These are phyloP conservation scores for Smittium culicis DNA, from an alignment of 371 early-diverging fungal genomes.

Conservation along the genomic window DNA sequence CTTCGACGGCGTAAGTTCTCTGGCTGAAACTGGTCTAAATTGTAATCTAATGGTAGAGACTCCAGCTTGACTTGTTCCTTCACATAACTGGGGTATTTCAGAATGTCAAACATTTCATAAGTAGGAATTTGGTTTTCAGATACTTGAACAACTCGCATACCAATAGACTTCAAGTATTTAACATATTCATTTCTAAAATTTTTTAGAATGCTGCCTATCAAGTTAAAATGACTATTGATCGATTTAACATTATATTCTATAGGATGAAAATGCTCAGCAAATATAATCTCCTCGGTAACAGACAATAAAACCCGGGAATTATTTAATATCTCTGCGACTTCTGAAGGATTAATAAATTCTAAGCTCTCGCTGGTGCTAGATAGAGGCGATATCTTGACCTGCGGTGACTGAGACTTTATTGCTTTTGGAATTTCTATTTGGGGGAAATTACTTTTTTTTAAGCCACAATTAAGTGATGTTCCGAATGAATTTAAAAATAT, in stretches of 20 bases:
- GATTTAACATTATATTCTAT: not conserved
- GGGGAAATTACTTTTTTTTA: too few species aligned
- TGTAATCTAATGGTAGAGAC: not conserved
- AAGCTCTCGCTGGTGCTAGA: too few species aligned
- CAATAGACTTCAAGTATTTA: constrained; percentile 3
- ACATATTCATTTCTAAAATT: constrained; percentile 7
- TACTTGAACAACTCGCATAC: constrained; percentile 4
- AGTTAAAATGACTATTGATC: constrained; percentile 5
- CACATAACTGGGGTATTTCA: not conserved
- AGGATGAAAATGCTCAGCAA: constrained; percentile 5
- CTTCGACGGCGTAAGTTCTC: too few species aligned
- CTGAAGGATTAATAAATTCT: not conserved
- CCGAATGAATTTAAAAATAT: too few species aligned
- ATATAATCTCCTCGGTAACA: not conserved
- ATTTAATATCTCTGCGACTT: constrained; percentile 1
- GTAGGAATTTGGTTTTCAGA: not conserved
- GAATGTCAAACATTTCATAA: not conserved
- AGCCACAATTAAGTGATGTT: too few species aligned
- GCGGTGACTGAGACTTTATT: too few species aligned
- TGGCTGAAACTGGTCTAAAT: too few species aligned
- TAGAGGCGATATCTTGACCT: too few species aligned
- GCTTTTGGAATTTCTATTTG: too few species aligned
- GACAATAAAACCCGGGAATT: constrained; percentile 6
- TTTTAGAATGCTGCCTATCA: not conserved
- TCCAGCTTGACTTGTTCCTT: not conserved